These are phyloP conservation scores for Dicorynia guianensis DNA, from an alignment of 306 rosid species.

Conservation along the genomic window DNA sequence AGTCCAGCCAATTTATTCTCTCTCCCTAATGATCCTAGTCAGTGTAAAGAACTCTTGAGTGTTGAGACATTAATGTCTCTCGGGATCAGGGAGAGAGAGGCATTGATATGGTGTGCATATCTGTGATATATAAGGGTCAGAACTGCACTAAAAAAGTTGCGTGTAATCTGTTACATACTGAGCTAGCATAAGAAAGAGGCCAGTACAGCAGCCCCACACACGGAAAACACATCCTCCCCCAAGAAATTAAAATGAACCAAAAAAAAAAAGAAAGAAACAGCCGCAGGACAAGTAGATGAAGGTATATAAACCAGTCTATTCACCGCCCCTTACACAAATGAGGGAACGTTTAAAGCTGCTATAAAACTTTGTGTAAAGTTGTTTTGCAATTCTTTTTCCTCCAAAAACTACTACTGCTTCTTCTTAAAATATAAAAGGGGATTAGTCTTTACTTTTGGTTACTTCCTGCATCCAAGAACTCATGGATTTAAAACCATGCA, in stretches of 20 bases:
- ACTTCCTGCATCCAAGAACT: conserved; percentile 23
- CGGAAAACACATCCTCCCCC: not conserved
- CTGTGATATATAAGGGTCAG: conserved; percentile 54
- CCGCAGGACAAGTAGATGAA: too few relatives aligned
- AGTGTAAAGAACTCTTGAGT: conserved; percentile 39
- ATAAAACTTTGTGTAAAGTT: conserved; percentile 7
- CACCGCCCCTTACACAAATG: conserved; percentile 29
- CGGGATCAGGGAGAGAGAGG: conserved; percentile 49
- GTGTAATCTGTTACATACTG: conserved; percentile 45
- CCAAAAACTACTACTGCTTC: not conserved
- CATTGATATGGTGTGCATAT: conserved; percentile 39
- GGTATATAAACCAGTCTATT: not conserved
- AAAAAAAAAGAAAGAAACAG: too few relatives aligned
- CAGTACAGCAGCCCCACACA: conserved; percentile 32
- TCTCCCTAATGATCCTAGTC: conserved; percentile 41
- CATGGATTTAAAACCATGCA: conserved; percentile 22
- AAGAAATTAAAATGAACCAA: too few relatives aligned
- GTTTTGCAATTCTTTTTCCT: not conserved
- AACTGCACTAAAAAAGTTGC: conserved; percentile 67
- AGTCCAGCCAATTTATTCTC: not conserved
- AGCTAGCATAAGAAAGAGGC: conserved; percentile 35
- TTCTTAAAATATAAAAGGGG: not conserved
- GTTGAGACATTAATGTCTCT: conserved; percentile 43
- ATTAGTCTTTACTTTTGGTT: not conserved
- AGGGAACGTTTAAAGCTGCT: conserved; percentile 63